Base-by-base conservation (phyloP, 495 filamentous ascomycete genomes). In the Aspergillus sparsus region DNA sequence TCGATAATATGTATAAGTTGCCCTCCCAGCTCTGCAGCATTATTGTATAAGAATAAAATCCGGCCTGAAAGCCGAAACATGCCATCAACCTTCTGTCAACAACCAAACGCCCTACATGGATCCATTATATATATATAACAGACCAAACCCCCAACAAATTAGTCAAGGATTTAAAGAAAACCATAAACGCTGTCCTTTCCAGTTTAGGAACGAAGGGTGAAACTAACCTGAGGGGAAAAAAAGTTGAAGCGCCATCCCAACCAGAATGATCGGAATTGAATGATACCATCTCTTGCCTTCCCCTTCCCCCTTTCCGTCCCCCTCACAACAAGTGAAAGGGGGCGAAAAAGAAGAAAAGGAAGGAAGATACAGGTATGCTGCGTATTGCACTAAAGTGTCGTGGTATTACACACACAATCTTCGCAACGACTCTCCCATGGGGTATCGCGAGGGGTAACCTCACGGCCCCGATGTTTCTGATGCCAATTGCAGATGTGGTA, bases 341-440 rank as follows among this genome's bases (percentile, higher is more conserved):
- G 21, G 21, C 3, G 21, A 27, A 27, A 27, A 27, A 27, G 21
- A 27, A 73, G 55, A 51, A 49, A 58, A 56, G 44, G 61, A 61
- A 66, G 56, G 60, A 67, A 61, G 55, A 58, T 53, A 70, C 74
- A 69, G 55, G 82, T 82, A 97, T 87, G 92, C 93, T 84, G 91
- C 93, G 90, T 92, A 98, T 98, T 93, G 93, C 89, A 96, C 93
- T 98, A 82, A 93, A 94, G 91, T 97, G 90, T 87, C 81, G 90
- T 97, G 89, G 85, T 79, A 74, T 27, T 27, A 55, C 78, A 82
- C 77, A 86, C 88, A 93, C 89, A 86, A 92, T 91, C 90, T 93
- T 87, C 89, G 90, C 89, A 91, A 89, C 83, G 87, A 84, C 90
- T 85, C 86, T 91, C 88, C 89, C 89, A 90, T 83, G 88, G 87